Conservation (phyloP, 2,329 filamentous ascomycete genomes). For the Fusarium secorum region DNA sequence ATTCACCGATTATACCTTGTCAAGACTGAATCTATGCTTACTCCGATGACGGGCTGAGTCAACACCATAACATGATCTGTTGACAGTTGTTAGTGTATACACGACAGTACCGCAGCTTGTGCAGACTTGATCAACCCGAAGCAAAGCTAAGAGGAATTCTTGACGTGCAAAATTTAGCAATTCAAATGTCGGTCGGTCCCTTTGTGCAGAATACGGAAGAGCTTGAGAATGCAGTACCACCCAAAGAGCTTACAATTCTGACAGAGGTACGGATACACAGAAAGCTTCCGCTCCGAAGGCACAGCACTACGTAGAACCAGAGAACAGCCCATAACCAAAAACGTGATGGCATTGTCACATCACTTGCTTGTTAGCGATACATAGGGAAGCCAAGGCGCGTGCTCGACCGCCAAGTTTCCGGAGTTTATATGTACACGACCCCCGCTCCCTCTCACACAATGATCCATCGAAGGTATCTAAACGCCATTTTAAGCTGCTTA, state of each 20-base stretch:
- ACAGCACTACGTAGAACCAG: neutral
- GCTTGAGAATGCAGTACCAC: neutral
- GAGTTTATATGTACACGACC: slow-evolving; percentile 55
- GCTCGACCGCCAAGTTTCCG: slow-evolving; percentile 48
- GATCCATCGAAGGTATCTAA: slow-evolving; percentile 34
- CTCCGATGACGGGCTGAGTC: neutral
- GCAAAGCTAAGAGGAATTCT: neutral
- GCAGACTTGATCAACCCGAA: neutral
- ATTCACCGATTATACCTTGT: neutral
- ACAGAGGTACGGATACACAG: neutral
- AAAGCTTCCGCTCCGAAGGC: neutral
- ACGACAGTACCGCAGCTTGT: neutral
- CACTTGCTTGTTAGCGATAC: slow-evolving; percentile 45
- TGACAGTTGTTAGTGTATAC: neutral
- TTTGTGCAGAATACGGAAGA: neutral
- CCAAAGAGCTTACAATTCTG: neutral
- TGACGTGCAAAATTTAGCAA: neutral
- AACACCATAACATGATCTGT: neutral
- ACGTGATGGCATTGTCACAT: slow-evolving; percentile 37
- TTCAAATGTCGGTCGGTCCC: neutral
- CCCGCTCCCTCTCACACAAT: slow-evolving; percentile 39
- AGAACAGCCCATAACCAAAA: slow-evolving; percentile 1
- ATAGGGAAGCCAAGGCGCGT: slow-evolving; percentile 48
- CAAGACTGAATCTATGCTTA: neutral
- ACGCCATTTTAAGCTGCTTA: slow-evolving; percentile 58